phyloP scores from a whole-genome alignment of 768 basidiomycete genomes.

The Leccinum boreale region DNA sequence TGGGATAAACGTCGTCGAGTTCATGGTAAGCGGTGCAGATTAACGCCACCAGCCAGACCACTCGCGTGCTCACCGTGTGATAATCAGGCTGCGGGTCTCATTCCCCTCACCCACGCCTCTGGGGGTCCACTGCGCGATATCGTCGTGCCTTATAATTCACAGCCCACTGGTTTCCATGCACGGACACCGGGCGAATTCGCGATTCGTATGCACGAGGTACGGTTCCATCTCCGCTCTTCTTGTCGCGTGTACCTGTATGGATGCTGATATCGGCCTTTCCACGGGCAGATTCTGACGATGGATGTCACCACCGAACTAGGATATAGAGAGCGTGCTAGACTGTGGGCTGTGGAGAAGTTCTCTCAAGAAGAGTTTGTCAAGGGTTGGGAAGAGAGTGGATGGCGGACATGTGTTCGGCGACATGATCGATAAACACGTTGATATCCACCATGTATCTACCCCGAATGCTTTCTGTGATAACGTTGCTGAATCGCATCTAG shows the following conservation, averaged over 20 bases:
- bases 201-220: slow-evolving; percentile 55
- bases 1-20: slow-evolving; percentile 96
- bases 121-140: slow-evolving; percentile 93
- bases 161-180: slow-evolving; percentile 85
- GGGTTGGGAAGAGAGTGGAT: slow-evolving; percentile 67
- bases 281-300: slow-evolving; percentile 44
- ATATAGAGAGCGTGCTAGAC: slow-evolving; percentile 66
- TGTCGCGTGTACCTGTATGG: not conserved
- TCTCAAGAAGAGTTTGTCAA: slow-evolving; percentile 74
- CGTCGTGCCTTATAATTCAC: slow-evolving; percentile 71
- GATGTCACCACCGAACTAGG: slow-evolving; percentile 50
- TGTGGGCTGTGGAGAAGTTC: slow-evolving; percentile 70
- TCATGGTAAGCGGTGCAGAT: slow-evolving; percentile 64
- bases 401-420: slow-evolving; percentile 37
- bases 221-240: slow-evolving; percentile 1
- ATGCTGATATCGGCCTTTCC: slow-evolving; percentile 11
- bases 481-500: not conserved
- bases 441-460: not conserved
- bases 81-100: slow-evolving; percentile 83
- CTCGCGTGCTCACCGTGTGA: slow-evolving; percentile 15
- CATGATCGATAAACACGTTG: not conserved
- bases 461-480: not conserved
- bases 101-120: slow-evolving; percentile 89
- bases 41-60: not conserved
- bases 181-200: slow-evolving; percentile 63